A percentile compares a stretch with the other conserved stretches of the same genome.
phyloP scores from a whole-genome alignment of 2,329 filamentous ascomycete species.

The Botryosphaeria dothidea region DNA sequence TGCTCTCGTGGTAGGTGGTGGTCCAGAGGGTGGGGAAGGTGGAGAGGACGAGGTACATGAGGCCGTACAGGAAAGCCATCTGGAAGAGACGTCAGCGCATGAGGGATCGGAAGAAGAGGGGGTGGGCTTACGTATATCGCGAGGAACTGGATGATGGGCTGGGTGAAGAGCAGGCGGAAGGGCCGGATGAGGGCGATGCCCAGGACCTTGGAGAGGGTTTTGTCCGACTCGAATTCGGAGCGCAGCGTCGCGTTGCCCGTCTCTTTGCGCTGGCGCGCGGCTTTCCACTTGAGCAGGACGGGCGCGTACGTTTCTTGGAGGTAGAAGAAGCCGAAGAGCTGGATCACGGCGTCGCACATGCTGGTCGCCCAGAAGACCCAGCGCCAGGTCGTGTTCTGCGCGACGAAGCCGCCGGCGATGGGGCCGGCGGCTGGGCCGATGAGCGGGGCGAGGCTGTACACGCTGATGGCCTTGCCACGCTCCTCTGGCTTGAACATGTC shows the following conservation, averaged over 20 bases:
- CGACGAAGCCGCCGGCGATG: constrained; percentile 30
- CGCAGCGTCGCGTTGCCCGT: constrained; percentile 48
- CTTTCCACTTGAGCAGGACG: constrained; percentile 53
- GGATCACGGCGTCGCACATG: constrained; percentile 23
- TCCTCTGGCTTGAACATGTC: constrained; percentile 37
- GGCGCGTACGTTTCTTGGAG: constrained; percentile 56
- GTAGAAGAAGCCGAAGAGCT: constrained; percentile 49
- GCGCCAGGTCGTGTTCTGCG: background rate
- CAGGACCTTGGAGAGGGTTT: constrained; percentile 27
- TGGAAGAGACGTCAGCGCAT: no score
- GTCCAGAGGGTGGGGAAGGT: constrained; percentile 21
- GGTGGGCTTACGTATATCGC: no score
- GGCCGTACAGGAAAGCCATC: constrained; percentile 21
- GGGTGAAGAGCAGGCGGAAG: constrained; percentile 27
- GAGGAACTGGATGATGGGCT: constrained; percentile 25
- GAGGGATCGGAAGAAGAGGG: no score
- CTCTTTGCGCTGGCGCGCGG: constrained; percentile 57
- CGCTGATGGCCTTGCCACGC: constrained; percentile 37
- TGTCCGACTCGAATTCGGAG: constrained; percentile 21
- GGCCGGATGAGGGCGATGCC: constrained; percentile 26
- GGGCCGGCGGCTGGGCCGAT: constrained; percentile 38
- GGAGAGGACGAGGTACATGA: constrained; percentile 25
- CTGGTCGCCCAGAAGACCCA: background rate
- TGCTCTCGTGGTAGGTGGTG: background rate
- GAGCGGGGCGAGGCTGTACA: constrained; percentile 39